Conservation (phyloP, 202 grass and related monocot genomes). For the Schoenoplectus triqueter region DNA sequence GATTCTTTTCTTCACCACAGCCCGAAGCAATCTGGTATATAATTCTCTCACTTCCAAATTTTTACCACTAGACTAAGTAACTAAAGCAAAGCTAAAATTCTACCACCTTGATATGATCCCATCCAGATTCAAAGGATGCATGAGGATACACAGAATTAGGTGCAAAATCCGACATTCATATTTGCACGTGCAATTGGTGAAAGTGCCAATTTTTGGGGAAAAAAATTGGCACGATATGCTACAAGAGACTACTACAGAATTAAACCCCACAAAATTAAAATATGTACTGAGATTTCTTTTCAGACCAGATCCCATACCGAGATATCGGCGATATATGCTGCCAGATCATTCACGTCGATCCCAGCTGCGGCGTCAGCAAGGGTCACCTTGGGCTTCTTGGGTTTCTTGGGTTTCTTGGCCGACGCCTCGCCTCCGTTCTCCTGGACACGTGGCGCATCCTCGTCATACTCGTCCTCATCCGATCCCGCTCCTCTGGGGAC, state of each 20-base stretch:
- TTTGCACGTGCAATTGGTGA: constrained; percentile 17
- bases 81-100: background rate
- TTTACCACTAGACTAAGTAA: background rate
- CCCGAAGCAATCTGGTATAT: background rate
- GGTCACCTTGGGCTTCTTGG: constrained; percentile 85
- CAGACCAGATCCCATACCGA: constrained; percentile 57
- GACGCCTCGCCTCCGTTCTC: constrained; percentile 47
- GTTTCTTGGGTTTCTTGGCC: constrained; percentile 73
- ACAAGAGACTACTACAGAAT: constrained; percentile 9
- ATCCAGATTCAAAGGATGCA: constrained; percentile 18
- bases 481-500: constrained; percentile 12
- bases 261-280: background rate
- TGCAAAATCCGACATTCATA: background rate
- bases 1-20: background rate
- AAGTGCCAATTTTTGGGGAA: constrained; percentile 5
- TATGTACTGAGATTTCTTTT: background rate
- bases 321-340: constrained; percentile 69
- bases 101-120: constrained; percentile 6
- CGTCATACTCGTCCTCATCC: constrained; percentile 57
- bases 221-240: background rate
- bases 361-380: constrained; percentile 70
- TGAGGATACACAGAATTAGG: background rate
- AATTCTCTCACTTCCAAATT: background rate
- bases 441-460: constrained; percentile 35
- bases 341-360: constrained; percentile 78